Conservation (phyloP, 2,329 filamentous ascomycete genomes). For the Diplodia corticola region DNA sequence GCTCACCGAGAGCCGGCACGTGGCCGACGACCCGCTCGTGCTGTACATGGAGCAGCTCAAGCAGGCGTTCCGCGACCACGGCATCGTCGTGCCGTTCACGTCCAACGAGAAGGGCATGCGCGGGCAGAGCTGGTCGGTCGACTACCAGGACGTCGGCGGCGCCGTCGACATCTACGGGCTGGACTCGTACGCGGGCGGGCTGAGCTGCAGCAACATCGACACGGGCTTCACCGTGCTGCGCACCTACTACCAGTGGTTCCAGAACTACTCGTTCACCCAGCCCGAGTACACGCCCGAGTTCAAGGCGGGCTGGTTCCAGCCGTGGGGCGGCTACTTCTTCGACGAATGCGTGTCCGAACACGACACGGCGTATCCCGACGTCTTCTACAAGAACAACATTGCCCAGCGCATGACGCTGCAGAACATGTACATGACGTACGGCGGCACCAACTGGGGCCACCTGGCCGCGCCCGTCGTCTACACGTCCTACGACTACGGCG, state of each 20-base stretch:
- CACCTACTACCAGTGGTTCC: slow-evolving; percentile 51
- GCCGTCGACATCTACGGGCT: slow-evolving; percentile 57
- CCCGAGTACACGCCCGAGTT: slow-evolving; percentile 61
- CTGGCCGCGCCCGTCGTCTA: slow-evolving; percentile 56
- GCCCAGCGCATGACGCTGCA: slow-evolving; percentile 61
- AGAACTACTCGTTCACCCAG: slow-evolving; percentile 45
- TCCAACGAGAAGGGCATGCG: slow-evolving; percentile 63
- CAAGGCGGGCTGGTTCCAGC: slow-evolving; percentile 61
- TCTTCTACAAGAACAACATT: slow-evolving; percentile 65
- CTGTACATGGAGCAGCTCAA: slow-evolving; percentile 61
- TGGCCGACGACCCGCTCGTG: slow-evolving; percentile 51
- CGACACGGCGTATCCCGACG: slow-evolving; percentile 60
- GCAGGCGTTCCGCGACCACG: slow-evolving; percentile 54
- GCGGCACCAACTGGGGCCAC: slow-evolving; percentile 65
- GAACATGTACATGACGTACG: slow-evolving; percentile 65
- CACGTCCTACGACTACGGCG: slow-evolving; percentile 64
- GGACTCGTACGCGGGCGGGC: slow-evolving; percentile 61
- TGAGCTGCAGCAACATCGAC: slow-evolving; percentile 52
- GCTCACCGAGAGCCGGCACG: slow-evolving; percentile 37
- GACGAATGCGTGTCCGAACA: slow-evolving; percentile 57
- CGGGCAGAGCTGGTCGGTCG: slow-evolving; percentile 60
- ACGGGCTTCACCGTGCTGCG: slow-evolving; percentile 57
- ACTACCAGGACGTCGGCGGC: slow-evolving; percentile 58
- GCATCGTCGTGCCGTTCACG: slow-evolving; percentile 59
- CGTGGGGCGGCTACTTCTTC: slow-evolving; percentile 59